Percentiles rank a stretch among this genome's conserved stretches.
Conservation (phyloP, 345 rosid species). For the Gossypium rotundifolium region DNA sequence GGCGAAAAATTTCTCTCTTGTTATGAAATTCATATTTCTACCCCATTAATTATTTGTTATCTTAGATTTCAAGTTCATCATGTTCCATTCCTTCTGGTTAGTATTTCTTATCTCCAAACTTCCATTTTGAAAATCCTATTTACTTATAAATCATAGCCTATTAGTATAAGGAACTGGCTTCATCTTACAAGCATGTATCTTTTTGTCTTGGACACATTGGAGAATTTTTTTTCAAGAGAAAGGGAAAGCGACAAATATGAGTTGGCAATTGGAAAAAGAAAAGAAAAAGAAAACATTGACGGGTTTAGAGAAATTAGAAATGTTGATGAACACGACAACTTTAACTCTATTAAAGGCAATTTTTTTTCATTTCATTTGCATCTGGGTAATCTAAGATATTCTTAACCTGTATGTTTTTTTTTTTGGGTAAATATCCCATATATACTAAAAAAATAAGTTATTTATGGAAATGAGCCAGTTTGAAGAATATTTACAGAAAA, state of each 20-base stretch:
- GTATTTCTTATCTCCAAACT: background rate
- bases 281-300: background rate
- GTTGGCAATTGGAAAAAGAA: background rate
- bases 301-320: constrained; percentile 4
- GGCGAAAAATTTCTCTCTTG: background rate
- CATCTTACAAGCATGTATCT: constrained; percentile 27
- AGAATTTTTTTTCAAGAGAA: constrained; percentile 3
- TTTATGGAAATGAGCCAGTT: no score
- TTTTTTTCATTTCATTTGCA: background rate
- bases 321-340: constrained; percentile 11
- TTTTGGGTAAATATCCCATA: no score
- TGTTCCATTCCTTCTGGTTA: constrained; percentile 12
- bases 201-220: constrained; percentile 14
- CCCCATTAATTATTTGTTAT: background rate
- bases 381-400: background rate
- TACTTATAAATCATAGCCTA: constrained; percentile 5
- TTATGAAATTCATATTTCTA: constrained; percentile 1
- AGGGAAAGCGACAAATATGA: background rate
- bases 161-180: constrained; percentile 25
- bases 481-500: no score
- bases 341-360: constrained; percentile 22
- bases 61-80: constrained; percentile 7
- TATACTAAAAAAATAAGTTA: no score
- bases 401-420: background rate
- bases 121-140: no score